Base-by-base conservation (phyloP, 352 stramenopile genomes). In the Albugo laibachii region DNA sequence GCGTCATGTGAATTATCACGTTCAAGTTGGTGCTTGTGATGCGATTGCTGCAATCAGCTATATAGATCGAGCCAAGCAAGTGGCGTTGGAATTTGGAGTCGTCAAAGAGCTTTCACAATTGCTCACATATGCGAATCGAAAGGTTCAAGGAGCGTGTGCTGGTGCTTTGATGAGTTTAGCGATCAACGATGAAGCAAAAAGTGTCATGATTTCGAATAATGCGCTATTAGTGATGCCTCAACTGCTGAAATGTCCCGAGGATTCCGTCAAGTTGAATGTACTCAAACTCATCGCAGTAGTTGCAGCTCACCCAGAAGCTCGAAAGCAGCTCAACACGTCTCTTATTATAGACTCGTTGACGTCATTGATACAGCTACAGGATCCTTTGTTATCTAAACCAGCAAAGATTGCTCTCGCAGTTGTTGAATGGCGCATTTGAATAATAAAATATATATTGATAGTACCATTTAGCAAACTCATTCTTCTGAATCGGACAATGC, bases 121-220 rank as follows among this genome's bases (percentile, higher is more conserved):
- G 48, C 62, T 86, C 40, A 63, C 58, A 11, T 66, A 86, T 43
- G 14, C 54, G 21, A 56, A 70, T 21, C 79, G 66, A 67, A 50
- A 71, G n/a, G 69, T 83, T 24, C 57, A 54, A 11, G 60, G 63
- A 0, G 63, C 69, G 13, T 66, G 61, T 41, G 63, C 67, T 0
- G 69, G 74, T 4, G 74, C 71, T 37, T 61, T 86, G 50, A 84
- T 83, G 69, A 61, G 54, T 42, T 46, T 86, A 38, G 65, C 67
- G 2, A 63, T 78, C 12, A 39, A 80, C 49, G 71, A 84, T 49
- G 69, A 83, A 20, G 61, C 69, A 16, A 86, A 86, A 65, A 65
- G 66, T 24, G 55, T 62, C 49, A 65, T 86, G 45, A 62, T 84
- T 34, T 54, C 57, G 13, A 53, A 52, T 21, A 65, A 79, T 13